These are phyloP conservation scores for Chlamydomonas schloesseri DNA, from an alignment of 139 green algal genomes.

Conservation along the genomic window DNA sequence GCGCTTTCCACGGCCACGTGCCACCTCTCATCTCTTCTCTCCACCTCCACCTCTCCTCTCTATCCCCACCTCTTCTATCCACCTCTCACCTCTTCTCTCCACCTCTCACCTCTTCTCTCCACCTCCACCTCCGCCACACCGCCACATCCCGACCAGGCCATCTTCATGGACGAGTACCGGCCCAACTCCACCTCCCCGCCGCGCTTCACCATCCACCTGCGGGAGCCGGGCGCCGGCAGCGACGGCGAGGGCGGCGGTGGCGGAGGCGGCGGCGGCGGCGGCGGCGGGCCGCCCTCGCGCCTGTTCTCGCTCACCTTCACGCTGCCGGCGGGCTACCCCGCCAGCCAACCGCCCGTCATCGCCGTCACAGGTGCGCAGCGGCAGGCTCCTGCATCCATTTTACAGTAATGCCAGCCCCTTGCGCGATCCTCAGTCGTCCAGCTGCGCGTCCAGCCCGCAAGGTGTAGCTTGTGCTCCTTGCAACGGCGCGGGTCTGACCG, in stretches of 20 bases:
- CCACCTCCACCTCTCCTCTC: no score
- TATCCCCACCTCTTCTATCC: no score
- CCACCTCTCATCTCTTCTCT: no score
- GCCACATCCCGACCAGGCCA: slow-evolving; percentile 14
- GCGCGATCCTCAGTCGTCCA: no score
- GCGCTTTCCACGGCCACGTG: no score
- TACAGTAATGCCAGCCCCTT: no score
- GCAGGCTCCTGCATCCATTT: no score
- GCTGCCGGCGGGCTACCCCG: slow-evolving; percentile 46
- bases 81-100: background rate
- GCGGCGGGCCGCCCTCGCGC: slow-evolving; percentile 26
- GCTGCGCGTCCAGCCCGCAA: no score
- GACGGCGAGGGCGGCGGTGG: background rate
- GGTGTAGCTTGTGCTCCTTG: no score
- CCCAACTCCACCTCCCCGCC: slow-evolving; percentile 36
- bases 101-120: background rate
- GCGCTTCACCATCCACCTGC: slow-evolving; percentile 48
- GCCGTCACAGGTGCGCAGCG: slow-evolving; percentile 23
- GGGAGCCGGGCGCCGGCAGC: slow-evolving; percentile 10
- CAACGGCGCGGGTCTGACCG: no score
- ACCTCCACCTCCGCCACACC: background rate
- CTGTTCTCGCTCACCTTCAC: slow-evolving; percentile 56
- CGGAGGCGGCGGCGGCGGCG: background rate
- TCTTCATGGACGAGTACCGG: slow-evolving; percentile 55
- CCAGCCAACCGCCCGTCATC: slow-evolving; percentile 1